Conservation (phyloP, 169 alveolate species). For the Babesia divergens region DNA sequence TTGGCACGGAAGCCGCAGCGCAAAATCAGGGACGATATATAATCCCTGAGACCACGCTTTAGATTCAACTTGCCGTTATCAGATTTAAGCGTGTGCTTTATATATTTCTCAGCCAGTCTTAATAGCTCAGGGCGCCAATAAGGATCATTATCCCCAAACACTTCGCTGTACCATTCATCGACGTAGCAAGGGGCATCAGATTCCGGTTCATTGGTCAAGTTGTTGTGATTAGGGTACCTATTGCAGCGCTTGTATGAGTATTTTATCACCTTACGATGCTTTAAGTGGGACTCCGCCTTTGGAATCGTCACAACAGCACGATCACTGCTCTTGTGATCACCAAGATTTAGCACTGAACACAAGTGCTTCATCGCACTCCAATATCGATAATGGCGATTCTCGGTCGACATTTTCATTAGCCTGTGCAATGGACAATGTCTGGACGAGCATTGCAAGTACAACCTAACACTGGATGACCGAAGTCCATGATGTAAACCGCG, state of each 20-base stretch:
- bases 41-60: background rate
- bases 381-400: no score
- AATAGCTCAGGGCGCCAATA: constrained; percentile 15
- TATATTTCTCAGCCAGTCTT: constrained; percentile 19
- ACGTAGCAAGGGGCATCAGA: background rate
- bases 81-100: background rate
- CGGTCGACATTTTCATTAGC: no score
- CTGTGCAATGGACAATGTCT: no score
- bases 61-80: constrained; percentile 9
- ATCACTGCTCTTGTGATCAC: no score
- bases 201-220: background rate
- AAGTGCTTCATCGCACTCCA: no score
- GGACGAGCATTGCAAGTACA: no score
- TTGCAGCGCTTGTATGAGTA: background rate
- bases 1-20: constrained; percentile 49
- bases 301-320: no score
- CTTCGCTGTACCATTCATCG: background rate
- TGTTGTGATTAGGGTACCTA: background rate
- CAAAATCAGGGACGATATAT: constrained; percentile 17
- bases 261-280: background rate
- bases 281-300: no score
- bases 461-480: no score
- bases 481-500: no score
- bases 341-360: no score
- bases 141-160: background rate